Conservation (phyloP, 2,329 filamentous ascomycete genomes). For the Huntiella bhutanensis region DNA sequence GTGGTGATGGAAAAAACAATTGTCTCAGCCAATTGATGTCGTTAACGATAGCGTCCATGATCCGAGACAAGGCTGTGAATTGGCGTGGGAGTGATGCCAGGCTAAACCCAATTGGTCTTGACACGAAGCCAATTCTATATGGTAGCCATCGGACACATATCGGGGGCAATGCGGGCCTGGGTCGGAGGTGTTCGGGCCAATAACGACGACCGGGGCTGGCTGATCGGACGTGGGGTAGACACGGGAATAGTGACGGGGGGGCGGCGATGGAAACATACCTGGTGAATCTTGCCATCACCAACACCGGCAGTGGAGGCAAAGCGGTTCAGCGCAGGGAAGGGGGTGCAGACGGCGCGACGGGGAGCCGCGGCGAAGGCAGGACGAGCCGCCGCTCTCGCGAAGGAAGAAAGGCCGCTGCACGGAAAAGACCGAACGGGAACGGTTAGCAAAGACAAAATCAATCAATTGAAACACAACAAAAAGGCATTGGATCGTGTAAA, state of each 20-base stretch:
- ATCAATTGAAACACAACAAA: slow-evolving; percentile 24
- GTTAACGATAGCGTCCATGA: background rate
- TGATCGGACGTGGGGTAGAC: background rate
- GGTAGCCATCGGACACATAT: slow-evolving; percentile 2
- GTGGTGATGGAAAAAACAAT: no score
- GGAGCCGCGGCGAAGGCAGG: slow-evolving; percentile 37
- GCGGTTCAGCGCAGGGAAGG: slow-evolving; percentile 35
- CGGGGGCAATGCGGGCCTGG: background rate
- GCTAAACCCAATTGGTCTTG: background rate
- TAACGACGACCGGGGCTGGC: background rate
- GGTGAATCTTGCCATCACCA: slow-evolving; percentile 49
- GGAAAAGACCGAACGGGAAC: slow-evolving; percentile 16
- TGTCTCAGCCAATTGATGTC: no score
- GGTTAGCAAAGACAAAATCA: slow-evolving; percentile 23
- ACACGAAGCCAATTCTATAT: no score
- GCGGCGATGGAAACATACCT: slow-evolving; percentile 26
- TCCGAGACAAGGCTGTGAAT: slow-evolving; percentile 2
- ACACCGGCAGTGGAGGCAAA: slow-evolving; percentile 39
- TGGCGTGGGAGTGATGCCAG: background rate
- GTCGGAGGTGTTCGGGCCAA: background rate
- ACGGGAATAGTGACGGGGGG: background rate
- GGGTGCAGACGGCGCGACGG: slow-evolving; percentile 36
- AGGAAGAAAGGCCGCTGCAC: slow-evolving; percentile 46
- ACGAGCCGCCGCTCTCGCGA: slow-evolving; percentile 43
- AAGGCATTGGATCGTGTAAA: slow-evolving; percentile 16